Evolutionary conservation across 2,329 filamentous ascomycete species (phyloP).

Genomic region (Fusarium liriodendri): DNA sequence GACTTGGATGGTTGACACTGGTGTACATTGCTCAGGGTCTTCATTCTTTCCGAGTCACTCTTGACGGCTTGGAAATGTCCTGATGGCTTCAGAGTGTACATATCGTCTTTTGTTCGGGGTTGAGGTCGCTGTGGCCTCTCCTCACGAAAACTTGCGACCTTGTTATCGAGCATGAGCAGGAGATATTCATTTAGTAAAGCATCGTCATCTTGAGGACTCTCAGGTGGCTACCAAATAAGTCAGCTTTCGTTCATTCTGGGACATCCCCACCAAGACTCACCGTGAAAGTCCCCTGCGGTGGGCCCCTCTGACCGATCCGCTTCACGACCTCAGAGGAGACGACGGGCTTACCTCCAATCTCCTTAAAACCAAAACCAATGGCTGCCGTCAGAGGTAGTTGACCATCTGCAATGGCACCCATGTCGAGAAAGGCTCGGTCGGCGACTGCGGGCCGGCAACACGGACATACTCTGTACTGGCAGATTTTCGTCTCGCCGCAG

Average conservation of each 20-base stretch:
- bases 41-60: constrained; percentile 1
- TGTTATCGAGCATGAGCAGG: constrained; percentile 44
- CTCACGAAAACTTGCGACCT: constrained; percentile 36
- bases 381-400: constrained; percentile 63
- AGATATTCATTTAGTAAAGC: constrained; percentile 20
- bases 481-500: constrained; percentile 54
- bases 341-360: constrained; percentile 56
- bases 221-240: constrained; percentile 7
- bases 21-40: not conserved
- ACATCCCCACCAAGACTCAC: constrained; percentile 43
- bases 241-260: not conserved
- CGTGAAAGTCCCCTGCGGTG: constrained; percentile 24
- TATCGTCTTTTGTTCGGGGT: not conserved
- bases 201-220: constrained; percentile 7
- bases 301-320: constrained; percentile 54
- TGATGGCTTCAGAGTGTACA: not conserved
- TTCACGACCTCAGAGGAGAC: constrained; percentile 52
- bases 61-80: constrained; percentile 5
- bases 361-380: constrained; percentile 64
- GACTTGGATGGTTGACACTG: not conserved
- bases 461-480: constrained; percentile 63
- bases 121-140: not conserved
- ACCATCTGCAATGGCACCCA: constrained; percentile 61
- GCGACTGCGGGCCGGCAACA: constrained; percentile 57
- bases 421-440: constrained; percentile 60